phyloP scores from a whole-genome alignment of 306 rosid genomes.

The Trifolium subterraneum region DNA sequence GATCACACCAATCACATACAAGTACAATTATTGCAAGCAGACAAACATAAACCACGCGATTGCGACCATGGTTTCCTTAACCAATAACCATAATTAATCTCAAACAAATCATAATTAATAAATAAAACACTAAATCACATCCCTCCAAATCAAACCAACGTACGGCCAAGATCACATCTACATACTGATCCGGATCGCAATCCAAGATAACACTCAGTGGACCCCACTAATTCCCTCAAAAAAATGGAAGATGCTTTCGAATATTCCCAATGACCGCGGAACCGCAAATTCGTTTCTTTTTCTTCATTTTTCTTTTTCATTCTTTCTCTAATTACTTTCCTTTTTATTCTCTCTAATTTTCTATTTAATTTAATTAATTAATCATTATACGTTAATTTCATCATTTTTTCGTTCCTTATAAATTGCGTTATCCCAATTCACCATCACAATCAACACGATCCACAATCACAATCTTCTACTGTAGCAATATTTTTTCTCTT shows the following conservation, averaged over 20 bases:
- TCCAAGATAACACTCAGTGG: slow-evolving; percentile 15
- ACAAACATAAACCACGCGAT: not conserved
- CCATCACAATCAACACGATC: not conserved
- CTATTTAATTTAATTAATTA: not conserved
- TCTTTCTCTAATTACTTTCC: not conserved
- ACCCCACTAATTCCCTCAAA: not conserved
- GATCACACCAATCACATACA: slow-evolving; percentile 29
- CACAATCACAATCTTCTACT: not conserved
- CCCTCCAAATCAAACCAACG: not conserved
- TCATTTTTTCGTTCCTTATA: slow-evolving; percentile 1
- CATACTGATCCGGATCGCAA: not conserved
- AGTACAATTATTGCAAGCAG: slow-evolving; percentile 7
- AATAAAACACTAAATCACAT: not conserved
- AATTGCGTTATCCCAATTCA: not conserved
- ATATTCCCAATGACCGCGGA: slow-evolving; percentile 50
- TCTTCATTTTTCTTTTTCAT: not conserved
- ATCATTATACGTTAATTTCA: not conserved
- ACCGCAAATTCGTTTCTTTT: slow-evolving; percentile 22
- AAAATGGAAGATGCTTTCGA: slow-evolving; percentile 59
- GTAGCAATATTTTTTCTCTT: not conserved
- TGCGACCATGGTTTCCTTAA: slow-evolving; percentile 8
- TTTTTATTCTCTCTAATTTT: not conserved
- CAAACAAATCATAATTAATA: not conserved
- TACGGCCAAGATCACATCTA: slow-evolving; percentile 35
- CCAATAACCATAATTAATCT: slow-evolving; percentile 8